phyloP scores from a whole-genome alignment of 2,329 filamentous ascomycete genomes.

The Clarireedia monteithiana region DNA sequence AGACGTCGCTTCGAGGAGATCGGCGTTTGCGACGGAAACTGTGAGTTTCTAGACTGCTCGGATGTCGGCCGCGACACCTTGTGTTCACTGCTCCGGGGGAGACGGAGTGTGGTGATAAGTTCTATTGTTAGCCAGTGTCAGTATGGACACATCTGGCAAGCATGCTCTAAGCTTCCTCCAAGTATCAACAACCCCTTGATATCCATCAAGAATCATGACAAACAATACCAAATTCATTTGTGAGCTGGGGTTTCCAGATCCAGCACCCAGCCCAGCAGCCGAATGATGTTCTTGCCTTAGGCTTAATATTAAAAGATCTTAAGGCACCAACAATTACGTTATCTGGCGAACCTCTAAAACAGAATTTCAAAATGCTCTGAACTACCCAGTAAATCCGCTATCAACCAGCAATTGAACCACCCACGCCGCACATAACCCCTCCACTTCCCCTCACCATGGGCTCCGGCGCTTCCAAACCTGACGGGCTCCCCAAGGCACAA shows the following conservation, averaged over 20 bases:
- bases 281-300: background rate
- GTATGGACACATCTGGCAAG: no score
- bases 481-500: slow-evolving; percentile 20
- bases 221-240: no score
- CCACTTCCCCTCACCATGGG: slow-evolving; percentile 23
- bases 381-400: slow-evolving; percentile 2
- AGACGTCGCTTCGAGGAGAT: no score
- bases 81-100: no score
- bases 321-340: background rate
- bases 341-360: slow-evolving; percentile 11
- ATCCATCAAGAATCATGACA: no score
- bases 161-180: no score
- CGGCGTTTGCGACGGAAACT: no score
- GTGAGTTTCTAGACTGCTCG: no score
- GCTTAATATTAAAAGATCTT: background rate
- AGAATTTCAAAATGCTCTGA: slow-evolving; percentile 10
- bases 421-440: slow-evolving; percentile 3
- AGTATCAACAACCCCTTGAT: no score
- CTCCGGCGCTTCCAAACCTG: slow-evolving; percentile 26
- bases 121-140: no score
- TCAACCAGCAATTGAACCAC: background rate
- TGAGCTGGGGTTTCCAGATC: background rate
- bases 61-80: no score
- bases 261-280: background rate
- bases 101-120: no score